phyloP scores from a whole-genome alignment of 2,329 filamentous ascomycete genomes.

The Alternaria ethzedia region DNA sequence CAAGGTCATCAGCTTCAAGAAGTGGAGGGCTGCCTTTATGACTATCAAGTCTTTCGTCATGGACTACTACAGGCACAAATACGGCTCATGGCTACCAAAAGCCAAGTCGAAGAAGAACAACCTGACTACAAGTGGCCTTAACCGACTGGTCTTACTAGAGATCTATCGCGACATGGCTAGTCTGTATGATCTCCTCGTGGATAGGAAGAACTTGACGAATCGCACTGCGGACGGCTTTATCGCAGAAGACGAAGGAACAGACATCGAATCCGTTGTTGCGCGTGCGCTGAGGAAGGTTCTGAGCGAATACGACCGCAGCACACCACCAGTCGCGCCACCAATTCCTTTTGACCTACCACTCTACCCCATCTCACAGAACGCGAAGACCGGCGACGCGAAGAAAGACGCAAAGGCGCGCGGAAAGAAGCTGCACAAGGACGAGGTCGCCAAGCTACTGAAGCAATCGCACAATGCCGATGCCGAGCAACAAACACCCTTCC shows the following conservation, averaged over 20 bases:
- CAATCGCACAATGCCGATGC: slow-evolving; percentile 82
- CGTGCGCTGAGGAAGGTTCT: slow-evolving; percentile 78
- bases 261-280: slow-evolving; percentile 64
- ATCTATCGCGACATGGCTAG: slow-evolving; percentile 86
- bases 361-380: slow-evolving; percentile 71
- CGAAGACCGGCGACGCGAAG: slow-evolving; percentile 71
- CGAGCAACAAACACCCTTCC: slow-evolving; percentile 65
- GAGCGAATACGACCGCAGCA: slow-evolving; percentile 86
- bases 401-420: slow-evolving; percentile 75
- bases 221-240: slow-evolving; percentile 74
- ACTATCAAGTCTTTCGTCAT: slow-evolving; percentile 77
- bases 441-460: slow-evolving; percentile 77
- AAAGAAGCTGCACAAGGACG: slow-evolving; percentile 77
- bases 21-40: slow-evolving; percentile 78
- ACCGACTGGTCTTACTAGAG: slow-evolving; percentile 79
- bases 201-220: slow-evolving; percentile 78
- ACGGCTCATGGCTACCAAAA: slow-evolving; percentile 87
- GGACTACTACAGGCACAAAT: slow-evolving; percentile 70
- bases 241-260: slow-evolving; percentile 59
- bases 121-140: slow-evolving; percentile 84
- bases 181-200: slow-evolving; percentile 87
- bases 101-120: slow-evolving; percentile 90
- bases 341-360: slow-evolving; percentile 88
- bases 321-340: slow-evolving; percentile 86
- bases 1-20: slow-evolving; percentile 80